These are phyloP conservation scores for Taphrina pruni DNA, from an alignment of 1,139 yeast species.

Conservation along the genomic window DNA sequence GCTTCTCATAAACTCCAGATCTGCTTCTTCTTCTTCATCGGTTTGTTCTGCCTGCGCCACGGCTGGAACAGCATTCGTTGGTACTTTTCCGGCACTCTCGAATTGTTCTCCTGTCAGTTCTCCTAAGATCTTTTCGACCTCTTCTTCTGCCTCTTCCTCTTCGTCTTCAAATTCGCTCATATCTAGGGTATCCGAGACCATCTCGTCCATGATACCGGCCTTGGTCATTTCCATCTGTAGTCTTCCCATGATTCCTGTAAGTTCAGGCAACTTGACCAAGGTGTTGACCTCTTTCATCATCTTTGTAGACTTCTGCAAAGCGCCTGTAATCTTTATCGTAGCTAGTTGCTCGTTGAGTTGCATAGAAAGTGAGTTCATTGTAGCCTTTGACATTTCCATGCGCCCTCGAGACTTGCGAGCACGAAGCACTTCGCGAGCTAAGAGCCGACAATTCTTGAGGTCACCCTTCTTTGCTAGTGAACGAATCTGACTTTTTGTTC, in stretches of 20 bases:
- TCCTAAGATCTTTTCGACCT: constrained; percentile 64
- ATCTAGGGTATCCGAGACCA: constrained; percentile 91
- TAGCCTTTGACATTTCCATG: constrained; percentile 79
- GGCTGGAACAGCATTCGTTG: constrained; percentile 48
- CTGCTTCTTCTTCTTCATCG: constrained; percentile 69
- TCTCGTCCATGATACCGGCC: constrained; percentile 89
- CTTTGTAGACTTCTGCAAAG: constrained; percentile 76
- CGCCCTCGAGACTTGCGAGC: constrained; percentile 76
- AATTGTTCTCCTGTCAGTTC: constrained; percentile 57
- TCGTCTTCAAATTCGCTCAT: constrained; percentile 68
- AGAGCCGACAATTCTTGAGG: constrained; percentile 70
- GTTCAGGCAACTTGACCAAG: constrained; percentile 76
- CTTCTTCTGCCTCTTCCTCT: constrained; percentile 74
- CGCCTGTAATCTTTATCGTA: constrained; percentile 78
- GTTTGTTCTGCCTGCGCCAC: neutral
- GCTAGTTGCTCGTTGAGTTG: constrained; percentile 92
- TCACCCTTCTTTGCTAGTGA: constrained; percentile 81
- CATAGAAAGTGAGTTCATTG: constrained; percentile 82
- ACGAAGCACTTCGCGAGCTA: constrained; percentile 81
- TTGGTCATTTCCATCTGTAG: constrained; percentile 78
- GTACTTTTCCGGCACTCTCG: constrained; percentile 54
- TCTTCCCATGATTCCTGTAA: constrained; percentile 83
- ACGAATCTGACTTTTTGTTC: constrained; percentile 76
- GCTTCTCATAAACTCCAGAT: constrained; percentile 84
- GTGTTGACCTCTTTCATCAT: constrained; percentile 89